Percentiles rank a stretch among this genome's conserved stretches.
Evolutionary conservation across 2,329 filamentous ascomycete species (phyloP).

Genomic region (Pseudocercospora musae): DNA sequence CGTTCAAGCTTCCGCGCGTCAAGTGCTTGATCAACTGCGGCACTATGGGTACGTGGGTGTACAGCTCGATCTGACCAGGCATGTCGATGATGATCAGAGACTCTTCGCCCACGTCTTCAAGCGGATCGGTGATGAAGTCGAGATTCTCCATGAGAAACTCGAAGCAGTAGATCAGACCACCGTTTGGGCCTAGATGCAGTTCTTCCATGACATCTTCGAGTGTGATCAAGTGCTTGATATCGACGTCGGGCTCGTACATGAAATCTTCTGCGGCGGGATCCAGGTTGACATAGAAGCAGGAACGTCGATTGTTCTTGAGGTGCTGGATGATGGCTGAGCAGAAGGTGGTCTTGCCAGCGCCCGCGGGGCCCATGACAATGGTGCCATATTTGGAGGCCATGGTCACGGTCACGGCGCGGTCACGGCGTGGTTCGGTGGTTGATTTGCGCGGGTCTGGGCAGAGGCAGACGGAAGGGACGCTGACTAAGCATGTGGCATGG

Average conservation of each 20-base stretch:
- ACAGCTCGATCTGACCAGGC: conserved; percentile 97
- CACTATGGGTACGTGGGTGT: conserved; percentile 92
- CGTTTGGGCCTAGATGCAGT: conserved; percentile 84
- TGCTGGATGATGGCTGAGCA: conserved; percentile 91
- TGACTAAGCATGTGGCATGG: neutral
- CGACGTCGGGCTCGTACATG: conserved; percentile 84
- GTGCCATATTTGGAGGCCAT: conserved; percentile 72
- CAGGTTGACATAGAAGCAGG: conserved; percentile 96
- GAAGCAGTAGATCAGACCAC: conserved; percentile 92
- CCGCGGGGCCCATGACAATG: conserved; percentile 93
- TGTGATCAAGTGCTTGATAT: conserved; percentile 92
- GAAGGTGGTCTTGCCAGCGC: conserved; percentile 97
- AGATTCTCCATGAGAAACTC: conserved; percentile 93
- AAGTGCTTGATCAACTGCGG: conserved; percentile 80
- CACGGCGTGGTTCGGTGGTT: neutral
- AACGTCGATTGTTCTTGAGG: conserved; percentile 84
- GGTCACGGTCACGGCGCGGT: no score
- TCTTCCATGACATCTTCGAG: conserved; percentile 97
- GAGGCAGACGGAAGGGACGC: neutral
- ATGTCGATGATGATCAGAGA: conserved; percentile 98
- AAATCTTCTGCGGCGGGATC: conserved; percentile 94
- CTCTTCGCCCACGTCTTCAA: conserved; percentile 85
- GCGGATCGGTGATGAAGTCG: conserved; percentile 81
- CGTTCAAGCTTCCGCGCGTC: conserved; percentile 77
- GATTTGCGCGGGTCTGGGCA: neutral